Evolutionary conservation across 192 early-diverging fungal genomes (phyloP).

Genomic region (Kappamyces sp.): DNA sequence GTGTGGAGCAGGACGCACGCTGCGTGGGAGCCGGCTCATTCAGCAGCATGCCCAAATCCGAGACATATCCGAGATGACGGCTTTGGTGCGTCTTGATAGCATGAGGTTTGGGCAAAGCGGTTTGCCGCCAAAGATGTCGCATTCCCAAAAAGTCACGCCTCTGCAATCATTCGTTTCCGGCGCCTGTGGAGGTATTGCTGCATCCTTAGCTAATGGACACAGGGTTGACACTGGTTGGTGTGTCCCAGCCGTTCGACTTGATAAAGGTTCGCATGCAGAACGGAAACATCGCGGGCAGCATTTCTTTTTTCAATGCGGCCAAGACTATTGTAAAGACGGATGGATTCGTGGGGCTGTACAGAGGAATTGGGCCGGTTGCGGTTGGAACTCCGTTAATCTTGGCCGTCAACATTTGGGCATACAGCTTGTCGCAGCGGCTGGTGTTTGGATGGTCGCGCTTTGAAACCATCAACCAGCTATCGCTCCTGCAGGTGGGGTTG

Average conservation of each 20-base stretch:
- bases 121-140: too few species aligned
- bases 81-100: too few species aligned
- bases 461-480: constrained; percentile 36
- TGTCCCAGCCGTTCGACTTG: constrained; percentile 77
- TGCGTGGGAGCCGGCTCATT: too few species aligned
- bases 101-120: too few species aligned
- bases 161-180: constrained; percentile 85
- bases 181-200: constrained; percentile 61
- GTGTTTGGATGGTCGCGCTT: constrained; percentile 18
- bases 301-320: constrained; percentile 67
- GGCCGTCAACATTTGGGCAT: constrained; percentile 78
- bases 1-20: too few species aligned
- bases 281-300: constrained; percentile 33
- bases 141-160: constrained; percentile 8
- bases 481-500: constrained; percentile 62
- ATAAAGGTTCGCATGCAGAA: constrained; percentile 92
- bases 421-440: constrained; percentile 18
- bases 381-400: constrained; percentile 82
- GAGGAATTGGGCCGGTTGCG: constrained; percentile 84
- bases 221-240: constrained; percentile 47
- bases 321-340: constrained; percentile 69
- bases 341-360: constrained; percentile 86
- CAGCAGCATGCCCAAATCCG: too few species aligned
- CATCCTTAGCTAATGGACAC: too few species aligned
- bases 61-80: too few species aligned